Conservation (phyloP, 1,284 basidiomycete species). For the Schizophyllum amplum region DNA sequence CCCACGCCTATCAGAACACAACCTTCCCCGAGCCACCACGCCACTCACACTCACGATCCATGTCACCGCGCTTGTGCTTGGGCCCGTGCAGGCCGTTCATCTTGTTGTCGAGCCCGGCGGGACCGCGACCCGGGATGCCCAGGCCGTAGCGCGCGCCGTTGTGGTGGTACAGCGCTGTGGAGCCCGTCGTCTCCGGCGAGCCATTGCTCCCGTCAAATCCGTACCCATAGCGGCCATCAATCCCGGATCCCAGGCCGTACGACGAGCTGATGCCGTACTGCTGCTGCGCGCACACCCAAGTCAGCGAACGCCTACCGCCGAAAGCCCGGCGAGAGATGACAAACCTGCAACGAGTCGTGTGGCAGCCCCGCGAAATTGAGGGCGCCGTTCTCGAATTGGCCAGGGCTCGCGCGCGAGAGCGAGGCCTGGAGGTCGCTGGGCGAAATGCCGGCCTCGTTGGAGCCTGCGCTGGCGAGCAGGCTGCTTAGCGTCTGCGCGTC, state of each 20-base stretch:
- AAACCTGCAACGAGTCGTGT: constrained; percentile 46
- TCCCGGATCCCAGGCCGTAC: constrained; percentile 40
- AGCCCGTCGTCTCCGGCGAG: constrained; percentile 53
- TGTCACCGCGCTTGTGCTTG: constrained; percentile 89
- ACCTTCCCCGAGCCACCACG: not conserved
- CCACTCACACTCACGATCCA: constrained; percentile 76
- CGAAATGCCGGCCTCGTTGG: constrained; percentile 39
- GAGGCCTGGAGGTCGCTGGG: constrained; percentile 59
- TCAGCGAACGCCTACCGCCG: constrained; percentile 4
- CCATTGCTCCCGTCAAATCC: constrained; percentile 44
- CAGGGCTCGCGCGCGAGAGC: constrained; percentile 37
- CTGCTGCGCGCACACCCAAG: constrained; percentile 16
- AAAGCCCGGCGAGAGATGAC: constrained; percentile 12
- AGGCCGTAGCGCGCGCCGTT: constrained; percentile 71
- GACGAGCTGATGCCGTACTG: constrained; percentile 55
- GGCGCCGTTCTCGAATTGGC: constrained; percentile 34
- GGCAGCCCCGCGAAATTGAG: constrained; percentile 45
- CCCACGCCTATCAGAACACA: constrained; percentile 8
- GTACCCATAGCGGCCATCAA: constrained; percentile 58
- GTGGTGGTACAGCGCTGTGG: constrained; percentile 75
- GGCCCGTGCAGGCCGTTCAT: constrained; percentile 86
- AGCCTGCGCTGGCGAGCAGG: constrained; percentile 47
- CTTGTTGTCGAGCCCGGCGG: constrained; percentile 52
- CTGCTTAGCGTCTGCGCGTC: constrained; percentile 52
- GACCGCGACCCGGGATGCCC: constrained; percentile 44